These are phyloP conservation scores for Schizonepeta tenuifolia DNA, from an alignment of 257 asterid genomes.

Conservation along the genomic window DNA sequence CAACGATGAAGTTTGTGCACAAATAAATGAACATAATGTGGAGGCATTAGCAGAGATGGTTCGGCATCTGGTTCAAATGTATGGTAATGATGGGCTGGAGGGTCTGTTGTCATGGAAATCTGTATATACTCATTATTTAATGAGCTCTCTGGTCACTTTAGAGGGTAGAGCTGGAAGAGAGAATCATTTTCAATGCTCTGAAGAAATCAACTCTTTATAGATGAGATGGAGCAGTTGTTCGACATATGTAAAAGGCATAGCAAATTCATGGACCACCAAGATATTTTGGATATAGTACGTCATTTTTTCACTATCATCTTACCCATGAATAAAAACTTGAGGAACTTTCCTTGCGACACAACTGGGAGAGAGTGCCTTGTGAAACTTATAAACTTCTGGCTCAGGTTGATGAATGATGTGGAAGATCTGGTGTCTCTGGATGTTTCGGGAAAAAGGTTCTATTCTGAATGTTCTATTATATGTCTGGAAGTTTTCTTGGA, in stretches of 20 bases:
- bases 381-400: slow-evolving; percentile 77
- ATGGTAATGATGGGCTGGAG: slow-evolving; percentile 55
- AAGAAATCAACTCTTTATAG: slow-evolving; percentile 54
- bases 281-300: slow-evolving; percentile 48
- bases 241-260: slow-evolving; percentile 54
- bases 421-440: slow-evolving; percentile 46
- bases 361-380: slow-evolving; percentile 67
- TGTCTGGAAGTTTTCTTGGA: slow-evolving; percentile 58
- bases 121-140: slow-evolving; percentile 61
- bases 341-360: slow-evolving; percentile 46
- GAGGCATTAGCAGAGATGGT: slow-evolving; percentile 88
- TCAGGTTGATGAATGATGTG: slow-evolving; percentile 68
- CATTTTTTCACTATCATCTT: slow-evolving; percentile 66
- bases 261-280: slow-evolving; percentile 56
- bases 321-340: slow-evolving; percentile 45
- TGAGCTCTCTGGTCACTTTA: slow-evolving; percentile 60
- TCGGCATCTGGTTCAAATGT: slow-evolving; percentile 57
- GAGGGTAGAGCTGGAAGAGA: slow-evolving; percentile 61
- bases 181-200: slow-evolving; percentile 47
- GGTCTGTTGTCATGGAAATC: slow-evolving; percentile 65
- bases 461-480: slow-evolving; percentile 53
- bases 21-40: slow-evolving; percentile 68
- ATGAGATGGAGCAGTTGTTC: slow-evolving; percentile 65
- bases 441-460: slow-evolving; percentile 47
- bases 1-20: slow-evolving; percentile 70